phyloP scores from a whole-genome alignment of 2,329 filamentous ascomycete species.

The Alternaria sp. region DNA sequence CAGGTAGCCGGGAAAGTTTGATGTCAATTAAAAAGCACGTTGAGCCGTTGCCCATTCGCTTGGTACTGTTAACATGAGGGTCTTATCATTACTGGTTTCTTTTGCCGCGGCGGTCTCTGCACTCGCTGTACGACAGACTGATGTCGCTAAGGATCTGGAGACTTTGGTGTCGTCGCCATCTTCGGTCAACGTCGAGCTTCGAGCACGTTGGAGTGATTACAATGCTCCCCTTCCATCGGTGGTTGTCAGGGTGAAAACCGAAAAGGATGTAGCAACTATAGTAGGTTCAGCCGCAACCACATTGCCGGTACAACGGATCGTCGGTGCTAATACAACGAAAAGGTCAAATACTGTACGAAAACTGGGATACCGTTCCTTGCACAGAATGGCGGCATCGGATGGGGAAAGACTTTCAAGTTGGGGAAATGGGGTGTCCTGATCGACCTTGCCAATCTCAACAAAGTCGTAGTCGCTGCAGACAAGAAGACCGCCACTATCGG shows the following conservation, averaged over 20 bases:
- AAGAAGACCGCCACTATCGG: conserved; percentile 35
- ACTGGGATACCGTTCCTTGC: conserved; percentile 30
- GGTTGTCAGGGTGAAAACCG: conserved; percentile 27
- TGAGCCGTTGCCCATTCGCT: conserved; percentile 1
- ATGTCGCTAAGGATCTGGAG: conserved; percentile 20
- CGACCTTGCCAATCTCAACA: conserved; percentile 35
- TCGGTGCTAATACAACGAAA: not conserved
- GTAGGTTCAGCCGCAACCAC: conserved; percentile 13
- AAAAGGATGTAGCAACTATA: conserved; percentile 26
- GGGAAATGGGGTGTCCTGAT: conserved; percentile 36
- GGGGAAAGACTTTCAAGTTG: conserved; percentile 33
- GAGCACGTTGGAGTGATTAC: conserved; percentile 32
- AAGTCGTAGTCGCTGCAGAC: conserved; percentile 29
- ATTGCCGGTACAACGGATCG: not conserved
- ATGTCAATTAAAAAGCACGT: conserved; percentile 5
- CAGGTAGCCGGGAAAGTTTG: not conserved
- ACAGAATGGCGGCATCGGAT: conserved; percentile 39
- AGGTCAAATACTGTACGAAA: conserved; percentile 33
- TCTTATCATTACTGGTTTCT: conserved; percentile 16
- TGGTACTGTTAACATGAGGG: conserved; percentile 18
- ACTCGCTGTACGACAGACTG: conserved; percentile 12
- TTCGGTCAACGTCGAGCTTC: conserved; percentile 17
- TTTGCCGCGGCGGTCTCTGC: conserved; percentile 17
- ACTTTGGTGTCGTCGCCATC: conserved; percentile 17
- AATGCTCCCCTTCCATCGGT: conserved; percentile 24